Conservation (phyloP, 2,329 filamentous ascomycete genomes). For the Venturia pyrina region DNA sequence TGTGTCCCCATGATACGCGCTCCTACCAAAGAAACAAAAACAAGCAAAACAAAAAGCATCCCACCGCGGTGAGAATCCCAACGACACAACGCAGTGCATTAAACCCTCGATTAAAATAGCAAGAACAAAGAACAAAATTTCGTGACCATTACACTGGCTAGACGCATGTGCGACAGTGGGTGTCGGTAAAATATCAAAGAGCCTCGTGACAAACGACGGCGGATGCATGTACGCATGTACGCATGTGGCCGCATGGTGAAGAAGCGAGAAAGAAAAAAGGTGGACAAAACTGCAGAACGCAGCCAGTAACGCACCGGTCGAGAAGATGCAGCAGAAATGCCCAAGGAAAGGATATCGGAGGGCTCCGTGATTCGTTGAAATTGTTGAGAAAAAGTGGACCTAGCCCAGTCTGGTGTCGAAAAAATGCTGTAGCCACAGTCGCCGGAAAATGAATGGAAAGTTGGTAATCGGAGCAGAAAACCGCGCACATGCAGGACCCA, state of each 20-base stretch:
- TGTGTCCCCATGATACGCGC: background rate
- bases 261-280: background rate
- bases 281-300: background rate
- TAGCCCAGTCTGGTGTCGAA: background rate
- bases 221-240: background rate
- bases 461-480: slow-evolving; percentile 1
- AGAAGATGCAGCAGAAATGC: background rate
- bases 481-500: slow-evolving; percentile 1
- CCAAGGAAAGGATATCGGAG: background rate
- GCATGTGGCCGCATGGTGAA: background rate
- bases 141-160: background rate
- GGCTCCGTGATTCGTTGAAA: background rate
- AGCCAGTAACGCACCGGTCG: background rate
- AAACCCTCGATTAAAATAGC: background rate
- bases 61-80: background rate
- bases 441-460: background rate
- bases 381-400: background rate
- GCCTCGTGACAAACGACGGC: background rate
- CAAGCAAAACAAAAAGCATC: background rate
- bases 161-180: background rate
- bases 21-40: background rate
- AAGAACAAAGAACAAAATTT: background rate
- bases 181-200: background rate
- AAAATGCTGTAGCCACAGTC: background rate
- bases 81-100: background rate